Evolutionary conservation across 208 protist genomes (phyloP).

Genomic region (Naegleria gruberi): DNA sequence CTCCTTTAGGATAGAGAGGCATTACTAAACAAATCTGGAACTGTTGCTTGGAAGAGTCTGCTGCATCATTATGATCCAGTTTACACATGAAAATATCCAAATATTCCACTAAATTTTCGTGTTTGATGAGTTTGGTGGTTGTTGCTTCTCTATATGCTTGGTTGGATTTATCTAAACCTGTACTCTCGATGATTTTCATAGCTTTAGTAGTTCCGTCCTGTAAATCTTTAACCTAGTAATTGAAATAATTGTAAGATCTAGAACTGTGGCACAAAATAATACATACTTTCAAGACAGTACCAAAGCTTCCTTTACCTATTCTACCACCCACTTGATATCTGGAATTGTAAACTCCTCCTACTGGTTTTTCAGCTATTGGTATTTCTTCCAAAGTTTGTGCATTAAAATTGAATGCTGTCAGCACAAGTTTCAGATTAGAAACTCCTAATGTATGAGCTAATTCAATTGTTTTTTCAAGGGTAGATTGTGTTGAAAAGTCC

Average conservation of each 20-base stretch:
- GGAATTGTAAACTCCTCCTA: background rate
- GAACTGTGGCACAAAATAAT: no score
- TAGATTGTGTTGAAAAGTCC: no score
- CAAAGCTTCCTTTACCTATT: background rate
- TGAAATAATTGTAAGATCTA: no score
- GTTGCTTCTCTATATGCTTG: background rate
- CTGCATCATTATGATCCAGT: background rate
- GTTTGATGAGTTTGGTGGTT: background rate
- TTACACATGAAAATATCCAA: background rate
- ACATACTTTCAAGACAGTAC: background rate
- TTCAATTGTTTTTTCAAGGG: background rate
- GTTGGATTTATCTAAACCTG: background rate
- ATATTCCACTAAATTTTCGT: background rate
- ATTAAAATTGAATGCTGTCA: background rate
- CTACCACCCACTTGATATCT: background rate
- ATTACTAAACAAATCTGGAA: background rate
- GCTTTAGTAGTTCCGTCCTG: background rate
- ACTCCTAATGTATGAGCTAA: background rate
- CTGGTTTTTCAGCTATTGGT: background rate
- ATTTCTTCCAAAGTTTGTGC: background rate
- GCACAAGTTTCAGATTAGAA: background rate
- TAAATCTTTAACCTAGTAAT: background rate
- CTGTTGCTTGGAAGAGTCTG: background rate
- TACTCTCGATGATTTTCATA: background rate
- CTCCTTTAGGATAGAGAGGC: background rate